Evolutionary conservation across 495 filamentous ascomycete species (phyloP), one percentile per base, ranked within the genome.

Genomic region (Xylaria flabelliformis): DNA sequence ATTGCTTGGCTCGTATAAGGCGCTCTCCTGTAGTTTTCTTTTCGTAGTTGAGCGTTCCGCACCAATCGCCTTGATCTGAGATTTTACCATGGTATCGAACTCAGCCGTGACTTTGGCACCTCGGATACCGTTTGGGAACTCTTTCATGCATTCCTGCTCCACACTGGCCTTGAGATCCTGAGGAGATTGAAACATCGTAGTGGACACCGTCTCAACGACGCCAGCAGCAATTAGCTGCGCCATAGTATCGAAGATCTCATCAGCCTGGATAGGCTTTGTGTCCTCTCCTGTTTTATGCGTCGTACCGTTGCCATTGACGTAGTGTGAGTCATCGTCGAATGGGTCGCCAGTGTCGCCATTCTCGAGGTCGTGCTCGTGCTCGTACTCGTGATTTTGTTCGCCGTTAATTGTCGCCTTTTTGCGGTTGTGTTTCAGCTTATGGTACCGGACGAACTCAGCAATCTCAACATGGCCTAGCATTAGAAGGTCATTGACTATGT

Each of bases 381-480:
- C 64, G 24, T 36, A 73, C 36, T 21, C 73, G 62, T 73, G 67
- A 42, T 76, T 74, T 59, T 75, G 67, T 21, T 73, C 78, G 15
- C 76, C 78, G 39, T 83, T 78, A 21, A 82, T 75, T 61, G 55
- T 29, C 50, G n/a, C n/a, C 12, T 24, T 78, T 77, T 64, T 78
- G 69, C 39, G 75, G 79, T 80, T 74, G 34, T 82, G 76, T 62
- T 82, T 82, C 1, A 77, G 73, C 58, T 80, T 73, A 62, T 82
- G 79, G 7, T 79, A 78, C n/a, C 82, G 83, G 61, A 88, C 80
- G 21, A 98, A 87, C 73, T 97, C 90, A 21, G 83, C 83, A 48
- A 97, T 85, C 72, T 89, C 88, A 3, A 90, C 90, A 80, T 97
- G 92, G 8, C 96, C 96, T 26, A 92, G 86, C 46, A 90, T 84